Base-by-base conservation (phyloP, 2,329 filamentous ascomycete genomes). In the Akanthomyces lecanii region DNA sequence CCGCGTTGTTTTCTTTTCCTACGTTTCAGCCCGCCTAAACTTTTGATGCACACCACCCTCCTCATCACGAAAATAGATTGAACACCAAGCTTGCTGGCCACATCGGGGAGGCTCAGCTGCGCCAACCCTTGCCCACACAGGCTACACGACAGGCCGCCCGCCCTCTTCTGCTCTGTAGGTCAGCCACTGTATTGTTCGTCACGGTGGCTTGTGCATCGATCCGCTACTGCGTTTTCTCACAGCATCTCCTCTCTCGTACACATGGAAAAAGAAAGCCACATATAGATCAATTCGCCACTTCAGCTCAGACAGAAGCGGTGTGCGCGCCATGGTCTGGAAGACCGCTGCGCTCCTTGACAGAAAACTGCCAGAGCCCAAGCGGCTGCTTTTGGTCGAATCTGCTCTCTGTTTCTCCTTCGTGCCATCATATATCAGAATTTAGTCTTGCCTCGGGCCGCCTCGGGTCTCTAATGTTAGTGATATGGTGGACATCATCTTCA, bases 241-340 rank as follows among this genome's bases (percentile, higher is more conserved):
- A 23, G 33, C 51, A 23, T 11, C 5, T 48, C 36, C 14, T 21
- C 16, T 38, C 18, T 30, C 33, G 30, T 47, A 50, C 28, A 16
- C 21, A 36, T 36, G n/a, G 10, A 47, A n/a, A 57, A 25, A 33
- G 30, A 40, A 40, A 40, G 56, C 56, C 56, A 59, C 45, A 21
- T 25, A 30, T 42, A 59, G 16, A 14, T 40, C 4, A 50, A 18
- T 42, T 59, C 28, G 56, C 56, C 45, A 50, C 45, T 40, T 30
- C 45, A 59, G 36, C 45, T 23, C 45, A 5, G n/a, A 51, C 7
- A 33, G 56, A 59, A 33, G 56, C 56, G 56, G 56, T 59, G 56
- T 59, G 50, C 56, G 30, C 12, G 25, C 23, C 56, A 50, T 25
- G 25, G 40, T 44, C 53, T 11, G 6, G 23, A 4, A 5, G 38